phyloP scores from a whole-genome alignment of 2,329 filamentous ascomycete genomes.

The Plectosphaerella cucumerina region DNA sequence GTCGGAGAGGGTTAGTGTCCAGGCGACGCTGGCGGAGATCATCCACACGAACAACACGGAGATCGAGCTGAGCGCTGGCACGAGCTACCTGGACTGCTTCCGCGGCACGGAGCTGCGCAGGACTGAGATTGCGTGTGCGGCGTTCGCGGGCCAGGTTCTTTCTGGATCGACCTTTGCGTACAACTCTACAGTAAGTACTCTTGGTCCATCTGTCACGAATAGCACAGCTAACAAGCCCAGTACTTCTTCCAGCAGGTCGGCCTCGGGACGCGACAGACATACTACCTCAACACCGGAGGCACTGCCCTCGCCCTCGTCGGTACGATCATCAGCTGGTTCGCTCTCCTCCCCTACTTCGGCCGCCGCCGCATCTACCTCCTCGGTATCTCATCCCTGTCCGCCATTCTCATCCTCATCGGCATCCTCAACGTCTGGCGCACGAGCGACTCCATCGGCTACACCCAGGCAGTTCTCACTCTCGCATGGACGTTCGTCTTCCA shows the following conservation, averaged over 20 bases:
- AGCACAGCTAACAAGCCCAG: constrained; percentile 10
- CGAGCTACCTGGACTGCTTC: constrained; percentile 35
- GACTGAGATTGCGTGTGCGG: constrained; percentile 27
- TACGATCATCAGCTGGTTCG: constrained; percentile 38
- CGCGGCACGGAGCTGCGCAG: constrained; percentile 29
- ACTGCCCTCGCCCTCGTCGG: constrained; percentile 36
- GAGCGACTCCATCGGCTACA: constrained; percentile 28
- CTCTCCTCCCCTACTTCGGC: constrained; percentile 30
- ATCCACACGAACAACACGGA: constrained; percentile 35
- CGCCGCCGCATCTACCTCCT: constrained; percentile 38
- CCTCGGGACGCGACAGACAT: constrained; percentile 20
- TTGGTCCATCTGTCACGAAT: too few species aligned
- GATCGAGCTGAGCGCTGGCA: constrained; percentile 23
- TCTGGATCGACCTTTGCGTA: constrained; percentile 25
- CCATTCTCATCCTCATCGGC: constrained; percentile 35
- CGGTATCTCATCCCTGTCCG: constrained; percentile 36
- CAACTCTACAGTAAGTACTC: constrained; percentile 18
- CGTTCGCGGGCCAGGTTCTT: constrained; percentile 20
- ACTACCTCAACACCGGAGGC: constrained; percentile 33
- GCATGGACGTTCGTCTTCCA: constrained; percentile 10
- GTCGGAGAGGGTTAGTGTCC: constrained; percentile 19
- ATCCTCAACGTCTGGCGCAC: constrained; percentile 27
- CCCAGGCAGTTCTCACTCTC: constrained; percentile 24
- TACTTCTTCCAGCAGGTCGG: constrained; percentile 34
- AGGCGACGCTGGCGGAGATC: constrained; percentile 34